Percentiles rank a stretch among this genome's conserved stretches.
phyloP scores from a whole-genome alignment of 371 early-diverging fungal genomes.

The Syncephalastrum monosporum region DNA sequence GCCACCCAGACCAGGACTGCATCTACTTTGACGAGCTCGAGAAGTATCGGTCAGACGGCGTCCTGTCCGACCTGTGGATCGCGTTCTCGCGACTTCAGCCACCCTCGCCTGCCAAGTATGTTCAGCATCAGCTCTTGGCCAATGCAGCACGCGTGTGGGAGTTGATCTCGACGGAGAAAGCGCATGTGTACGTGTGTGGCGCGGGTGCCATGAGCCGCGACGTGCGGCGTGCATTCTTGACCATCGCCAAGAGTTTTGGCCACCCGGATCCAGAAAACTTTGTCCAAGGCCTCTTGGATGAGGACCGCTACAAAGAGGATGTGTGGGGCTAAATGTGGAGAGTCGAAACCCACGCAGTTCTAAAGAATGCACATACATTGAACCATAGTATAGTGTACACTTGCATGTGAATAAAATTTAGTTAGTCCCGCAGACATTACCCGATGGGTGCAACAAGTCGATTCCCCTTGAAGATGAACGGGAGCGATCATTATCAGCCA shows the following conservation, averaged over 20 bases:
- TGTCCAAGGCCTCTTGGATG: slow-evolving; percentile 23
- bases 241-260: slow-evolving; percentile 39
- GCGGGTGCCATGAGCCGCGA: slow-evolving; percentile 49
- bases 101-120: slow-evolving; percentile 34
- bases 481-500: too few relatives aligned
- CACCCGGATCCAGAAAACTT: slow-evolving; percentile 29
- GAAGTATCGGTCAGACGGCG: slow-evolving; percentile 38
- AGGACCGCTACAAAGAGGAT: slow-evolving; percentile 45
- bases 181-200: slow-evolving; percentile 43
- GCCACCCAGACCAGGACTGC: slow-evolving; percentile 69
- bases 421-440: too few relatives aligned
- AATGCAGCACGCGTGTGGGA: slow-evolving; percentile 36
- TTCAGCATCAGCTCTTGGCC: slow-evolving; percentile 43
- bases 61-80: slow-evolving; percentile 54
- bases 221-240: slow-evolving; percentile 38
- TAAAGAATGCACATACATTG: too few relatives aligned
- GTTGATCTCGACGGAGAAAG: slow-evolving; percentile 21
- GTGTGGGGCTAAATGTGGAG: slow-evolving; percentile 45
- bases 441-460: too few relatives aligned
- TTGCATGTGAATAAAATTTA: too few relatives aligned
- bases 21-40: slow-evolving; percentile 71
- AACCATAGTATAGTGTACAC: too few relatives aligned
- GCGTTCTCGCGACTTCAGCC: slow-evolving; percentile 67
- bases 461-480: too few relatives aligned
- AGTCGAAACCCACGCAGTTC: too few relatives aligned